A percentile compares a stretch with the other conserved stretches of the same genome.
phyloP scores from a whole-genome alignment of 495 filamentous ascomycete genomes.

The Lasiosphaeria hispida region DNA sequence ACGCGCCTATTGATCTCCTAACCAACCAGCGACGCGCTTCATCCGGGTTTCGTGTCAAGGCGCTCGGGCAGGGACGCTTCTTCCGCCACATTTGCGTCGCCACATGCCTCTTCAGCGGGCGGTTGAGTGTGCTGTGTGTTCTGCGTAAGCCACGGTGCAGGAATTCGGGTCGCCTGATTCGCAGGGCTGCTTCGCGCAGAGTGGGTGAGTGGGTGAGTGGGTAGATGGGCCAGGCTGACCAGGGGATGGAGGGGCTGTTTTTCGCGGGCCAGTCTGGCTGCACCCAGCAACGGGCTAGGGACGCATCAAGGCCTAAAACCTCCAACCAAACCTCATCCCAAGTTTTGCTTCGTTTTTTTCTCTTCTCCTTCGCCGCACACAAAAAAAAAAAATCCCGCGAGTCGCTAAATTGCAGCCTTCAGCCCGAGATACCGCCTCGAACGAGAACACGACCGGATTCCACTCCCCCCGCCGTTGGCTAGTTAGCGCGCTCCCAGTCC shows the following conservation, averaged over 20 bases:
- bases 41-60: conserved; percentile 31
- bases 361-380: background rate
- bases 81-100: conserved; percentile 7
- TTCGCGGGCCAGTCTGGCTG: background rate
- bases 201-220: too few species aligned
- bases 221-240: background rate
- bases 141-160: conserved; percentile 5
- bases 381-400: conserved; percentile 7
- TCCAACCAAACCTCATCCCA: conserved; percentile 13
- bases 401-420: conserved; percentile 1
- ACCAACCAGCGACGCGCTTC: conserved; percentile 36
- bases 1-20: conserved; percentile 26
- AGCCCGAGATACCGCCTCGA: background rate
- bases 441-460: background rate
- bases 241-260: background rate
- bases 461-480: background rate
- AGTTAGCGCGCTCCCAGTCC: conserved; percentile 9
- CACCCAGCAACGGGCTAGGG: conserved; percentile 19
- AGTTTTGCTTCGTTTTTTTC: background rate
- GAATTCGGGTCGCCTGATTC: conserved; percentile 17
- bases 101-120: conserved; percentile 14
- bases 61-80: conserved; percentile 1
- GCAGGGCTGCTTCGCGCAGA: conserved; percentile 25
- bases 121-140: background rate
- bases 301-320: conserved; percentile 23